phyloP scores from a whole-genome alignment of 2,329 filamentous ascomycete genomes.

The Fusarium sp. region DNA sequence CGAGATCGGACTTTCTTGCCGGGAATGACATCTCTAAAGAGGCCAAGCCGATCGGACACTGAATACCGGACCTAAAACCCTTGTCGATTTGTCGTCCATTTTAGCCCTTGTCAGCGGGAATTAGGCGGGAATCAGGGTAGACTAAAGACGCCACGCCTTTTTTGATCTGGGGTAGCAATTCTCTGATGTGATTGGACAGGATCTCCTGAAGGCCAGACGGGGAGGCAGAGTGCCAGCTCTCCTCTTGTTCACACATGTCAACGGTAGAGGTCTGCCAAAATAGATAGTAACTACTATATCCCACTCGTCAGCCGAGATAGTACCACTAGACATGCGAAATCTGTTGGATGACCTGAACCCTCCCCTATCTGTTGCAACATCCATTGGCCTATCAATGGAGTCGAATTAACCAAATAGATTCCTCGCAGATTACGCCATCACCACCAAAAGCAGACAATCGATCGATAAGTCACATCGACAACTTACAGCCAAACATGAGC shows the following conservation, averaged over 20 bases:
- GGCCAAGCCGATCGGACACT: background rate
- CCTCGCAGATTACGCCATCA: slow-evolving; percentile 1
- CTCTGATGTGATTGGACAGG: background rate
- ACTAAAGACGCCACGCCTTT: background rate
- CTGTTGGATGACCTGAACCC: background rate
- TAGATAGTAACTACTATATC: background rate
- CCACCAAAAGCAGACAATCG: background rate
- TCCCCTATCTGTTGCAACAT: background rate
- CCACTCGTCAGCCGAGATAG: background rate
- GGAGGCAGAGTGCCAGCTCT: background rate
- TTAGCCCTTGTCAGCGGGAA: background rate
- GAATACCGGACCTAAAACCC: background rate
- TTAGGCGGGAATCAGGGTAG: background rate
- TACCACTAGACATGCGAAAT: background rate
- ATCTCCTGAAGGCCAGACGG: background rate
- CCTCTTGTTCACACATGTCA: background rate
- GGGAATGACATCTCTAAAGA: background rate
- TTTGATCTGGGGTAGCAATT: background rate
- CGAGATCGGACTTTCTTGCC: background rate
- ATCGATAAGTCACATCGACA: background rate
- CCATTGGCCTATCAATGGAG: background rate
- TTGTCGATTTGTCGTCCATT: background rate
- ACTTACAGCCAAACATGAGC: background rate
- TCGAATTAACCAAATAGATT: background rate
- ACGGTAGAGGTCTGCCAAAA: background rate